phyloP scores from a whole-genome alignment of 2,329 filamentous ascomycete genomes.

The Leptographium radiaticola region DNA sequence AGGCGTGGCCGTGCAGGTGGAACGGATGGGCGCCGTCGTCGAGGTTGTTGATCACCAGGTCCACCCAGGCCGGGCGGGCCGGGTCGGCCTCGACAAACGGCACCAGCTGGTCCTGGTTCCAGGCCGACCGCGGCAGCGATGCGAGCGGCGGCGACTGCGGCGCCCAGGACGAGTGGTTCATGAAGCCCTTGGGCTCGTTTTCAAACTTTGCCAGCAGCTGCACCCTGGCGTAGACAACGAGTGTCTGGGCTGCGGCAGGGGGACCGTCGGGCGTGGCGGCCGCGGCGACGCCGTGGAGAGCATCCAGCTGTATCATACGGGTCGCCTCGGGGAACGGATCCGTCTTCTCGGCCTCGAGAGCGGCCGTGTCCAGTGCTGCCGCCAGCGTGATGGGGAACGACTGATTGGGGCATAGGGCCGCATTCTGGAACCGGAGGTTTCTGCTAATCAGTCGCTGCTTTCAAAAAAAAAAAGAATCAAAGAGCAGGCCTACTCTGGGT shows the following conservation, averaged over 20 bases:
- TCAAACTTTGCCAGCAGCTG: conserved; percentile 5
- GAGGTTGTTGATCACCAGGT: conserved; percentile 35
- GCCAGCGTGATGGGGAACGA: neutral
- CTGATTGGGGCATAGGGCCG: neutral
- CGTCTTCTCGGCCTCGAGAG: neutral
- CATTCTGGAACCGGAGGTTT: neutral
- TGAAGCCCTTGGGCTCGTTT: conserved; percentile 9
- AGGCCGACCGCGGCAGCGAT: conserved; percentile 1
- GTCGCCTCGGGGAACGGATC: neutral
- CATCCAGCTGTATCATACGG: neutral
- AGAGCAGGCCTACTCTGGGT: neutral
- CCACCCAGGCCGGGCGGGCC: conserved; percentile 22
- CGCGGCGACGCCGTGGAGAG: neutral
- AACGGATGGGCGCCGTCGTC: conserved; percentile 37
- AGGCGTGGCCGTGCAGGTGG: conserved; percentile 21
- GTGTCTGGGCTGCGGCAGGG: neutral
- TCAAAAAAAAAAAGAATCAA: neutral
- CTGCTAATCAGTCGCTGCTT: neutral
- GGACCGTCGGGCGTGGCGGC: neutral
- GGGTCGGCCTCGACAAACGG: neutral
- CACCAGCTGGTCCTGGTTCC: neutral
- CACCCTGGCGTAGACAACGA: conserved; percentile 8
- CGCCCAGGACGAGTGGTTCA: conserved; percentile 11
- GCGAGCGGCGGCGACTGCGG: conserved; percentile 7
- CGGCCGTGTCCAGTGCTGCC: neutral